Percentiles rank a stretch among this genome's conserved stretches.
Conservation (phyloP, 129 eudicot species). For the Artemisia argyi region DNA sequence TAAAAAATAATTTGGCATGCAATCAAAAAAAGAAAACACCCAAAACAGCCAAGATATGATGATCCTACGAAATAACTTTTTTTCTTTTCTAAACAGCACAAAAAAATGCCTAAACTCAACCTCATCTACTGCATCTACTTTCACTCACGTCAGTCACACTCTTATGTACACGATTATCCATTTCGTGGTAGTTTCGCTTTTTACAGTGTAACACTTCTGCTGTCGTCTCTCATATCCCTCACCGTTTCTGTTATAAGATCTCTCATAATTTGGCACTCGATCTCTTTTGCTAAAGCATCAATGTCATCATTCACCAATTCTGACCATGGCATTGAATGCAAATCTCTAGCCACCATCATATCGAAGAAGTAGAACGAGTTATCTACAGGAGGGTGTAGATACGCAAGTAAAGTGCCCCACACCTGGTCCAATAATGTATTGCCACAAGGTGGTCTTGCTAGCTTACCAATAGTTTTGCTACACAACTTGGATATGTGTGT, state of each 20-base stretch:
- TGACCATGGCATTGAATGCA: conserved; percentile 62
- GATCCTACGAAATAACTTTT: conserved; percentile 20
- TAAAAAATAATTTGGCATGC: conserved; percentile 25
- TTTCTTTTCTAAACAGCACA: conserved; percentile 26
- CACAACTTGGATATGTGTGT: conserved; percentile 43
- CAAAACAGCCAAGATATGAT: conserved; percentile 29
- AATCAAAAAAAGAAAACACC: conserved; percentile 27
- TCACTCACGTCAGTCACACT: conserved; percentile 43
- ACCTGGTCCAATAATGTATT: conserved; percentile 56
- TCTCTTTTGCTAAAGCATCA: conserved; percentile 58
- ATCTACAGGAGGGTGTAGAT: conserved; percentile 51
- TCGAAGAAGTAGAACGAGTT: conserved; percentile 53
- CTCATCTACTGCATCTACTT: conserved; percentile 24
- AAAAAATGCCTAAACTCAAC: conserved; percentile 36
- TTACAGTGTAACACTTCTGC: conserved; percentile 22
- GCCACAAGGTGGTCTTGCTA: conserved; percentile 49
- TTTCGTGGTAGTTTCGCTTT: conserved; percentile 6
- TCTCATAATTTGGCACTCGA: conserved; percentile 51
- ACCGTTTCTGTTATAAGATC: conserved; percentile 73
- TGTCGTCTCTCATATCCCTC: conserved; percentile 40
- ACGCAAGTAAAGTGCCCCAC: conserved; percentile 53
- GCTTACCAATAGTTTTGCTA: conserved; percentile 22
- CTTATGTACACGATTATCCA: conserved; percentile 31
- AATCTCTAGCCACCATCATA: conserved; percentile 67
- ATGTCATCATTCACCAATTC: conserved; percentile 57